These are phyloP conservation scores for Ulmus americana DNA, from an alignment of 331 rosid genomes.

Conservation along the genomic window DNA sequence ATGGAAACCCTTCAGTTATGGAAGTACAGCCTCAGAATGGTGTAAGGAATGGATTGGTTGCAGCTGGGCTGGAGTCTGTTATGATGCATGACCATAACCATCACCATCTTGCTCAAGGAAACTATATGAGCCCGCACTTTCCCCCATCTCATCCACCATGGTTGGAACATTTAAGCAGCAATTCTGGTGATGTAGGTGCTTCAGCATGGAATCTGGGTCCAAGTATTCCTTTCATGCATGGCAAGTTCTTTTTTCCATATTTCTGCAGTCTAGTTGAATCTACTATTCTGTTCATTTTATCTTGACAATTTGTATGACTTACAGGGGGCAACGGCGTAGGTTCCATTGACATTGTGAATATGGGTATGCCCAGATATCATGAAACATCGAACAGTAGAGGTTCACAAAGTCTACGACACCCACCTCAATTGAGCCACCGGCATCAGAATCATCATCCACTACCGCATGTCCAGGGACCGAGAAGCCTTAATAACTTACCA, in stretches of 20 bases:
- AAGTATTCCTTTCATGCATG: conserved; percentile 58
- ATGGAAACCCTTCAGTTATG: conserved; percentile 41
- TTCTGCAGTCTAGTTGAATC: conserved; percentile 7
- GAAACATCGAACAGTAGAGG: conserved; percentile 49
- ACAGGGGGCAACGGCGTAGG: conserved; percentile 47
- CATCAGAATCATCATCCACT: conserved; percentile 53
- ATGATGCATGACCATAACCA: conserved; percentile 62
- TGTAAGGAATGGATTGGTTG: conserved; percentile 52
- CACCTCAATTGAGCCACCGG: conserved; percentile 48
- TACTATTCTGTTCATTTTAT: not conserved
- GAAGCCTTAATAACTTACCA: conserved; percentile 52
- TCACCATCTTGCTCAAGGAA: conserved; percentile 54
- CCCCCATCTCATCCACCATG: conserved; percentile 63
- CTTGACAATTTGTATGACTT: conserved; percentile 6
- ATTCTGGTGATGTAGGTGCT: conserved; percentile 47
- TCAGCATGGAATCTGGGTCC: conserved; percentile 65
- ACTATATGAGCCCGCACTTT: conserved; percentile 68
- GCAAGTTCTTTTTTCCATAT: conserved; percentile 27
- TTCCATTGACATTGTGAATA: conserved; percentile 50
- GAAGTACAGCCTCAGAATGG: conserved; percentile 55
- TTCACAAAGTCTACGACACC: conserved; percentile 52
- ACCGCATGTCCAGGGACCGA: conserved; percentile 53
- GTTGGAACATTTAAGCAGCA: conserved; percentile 59
- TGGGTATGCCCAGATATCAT: conserved; percentile 73
- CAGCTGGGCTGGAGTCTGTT: conserved; percentile 45